Evolutionary conservation across 2,329 filamentous ascomycete genomes (phyloP), one percentile per base, ranked within the genome.

Genomic region (Aschersonia sp.): DNA sequence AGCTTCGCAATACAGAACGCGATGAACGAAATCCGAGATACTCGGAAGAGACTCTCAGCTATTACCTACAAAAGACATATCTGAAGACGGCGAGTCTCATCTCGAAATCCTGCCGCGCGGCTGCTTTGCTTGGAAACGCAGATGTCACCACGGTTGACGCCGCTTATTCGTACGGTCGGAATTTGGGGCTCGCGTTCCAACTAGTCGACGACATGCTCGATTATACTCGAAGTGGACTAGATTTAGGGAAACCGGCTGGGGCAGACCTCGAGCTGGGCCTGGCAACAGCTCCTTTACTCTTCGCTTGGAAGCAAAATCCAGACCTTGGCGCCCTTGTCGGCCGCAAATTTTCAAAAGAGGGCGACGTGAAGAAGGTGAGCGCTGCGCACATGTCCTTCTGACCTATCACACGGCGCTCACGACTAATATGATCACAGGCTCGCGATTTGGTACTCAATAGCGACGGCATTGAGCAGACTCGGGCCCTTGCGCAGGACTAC

Each of bases 31-130:
- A 85, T 55, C 91, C 91, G 1, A 70, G 75, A 7, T 97, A 85
- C 78, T 92, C 84, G 2, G 87, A 96, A 59, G 86, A 95, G 47
- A 85, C 89, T 1, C 77, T 98, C 52, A 77, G 80, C 30, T 97
- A 98, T 68, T 98, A 98, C 63, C 73, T 98, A 46, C 88, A 96
- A 62, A 98, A 98, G 75, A 98, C 92, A 31, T 98, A 98, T 61
- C 77, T 98, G 56, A 98, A 98, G 71, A 94, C 88, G 1, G 92
- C 92, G 4, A 94, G 86, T 54, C 71, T 98, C 58, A 97, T 98
- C 61, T 94, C 86, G 62, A 98, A 98, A 67, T 94, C 86, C 31
- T 97, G 91, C 65, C 83, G 92, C 45, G 89, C 91, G 0, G 80
- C 92, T 2, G 91, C 92, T 3, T 70, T 98, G 44, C 74, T 98